Conservation (phyloP, 306 rosid species). For the Inga leiocalycina region DNA sequence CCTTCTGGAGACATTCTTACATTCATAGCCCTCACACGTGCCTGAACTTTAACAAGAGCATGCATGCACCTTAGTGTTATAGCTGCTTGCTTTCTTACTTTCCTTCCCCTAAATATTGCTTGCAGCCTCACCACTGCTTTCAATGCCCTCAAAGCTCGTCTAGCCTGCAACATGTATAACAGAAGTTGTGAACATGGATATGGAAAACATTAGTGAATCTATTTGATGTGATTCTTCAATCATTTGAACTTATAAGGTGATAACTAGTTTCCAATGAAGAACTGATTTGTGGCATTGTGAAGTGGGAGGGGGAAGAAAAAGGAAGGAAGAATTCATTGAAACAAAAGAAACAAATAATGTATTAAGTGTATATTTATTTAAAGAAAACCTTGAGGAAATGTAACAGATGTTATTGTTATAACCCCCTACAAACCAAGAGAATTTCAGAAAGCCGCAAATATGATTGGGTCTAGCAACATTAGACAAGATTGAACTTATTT, state of each 20-base stretch:
- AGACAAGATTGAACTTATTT: background rate
- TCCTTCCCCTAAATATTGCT: constrained; percentile 85
- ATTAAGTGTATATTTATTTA: background rate
- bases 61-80: constrained; percentile 93
- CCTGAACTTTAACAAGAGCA: constrained; percentile 88
- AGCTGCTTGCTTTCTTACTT: constrained; percentile 88
- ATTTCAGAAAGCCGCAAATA: background rate
- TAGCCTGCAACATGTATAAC: constrained; percentile 54
- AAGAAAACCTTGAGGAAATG: background rate
- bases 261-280: background rate
- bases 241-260: background rate
- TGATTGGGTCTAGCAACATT: background rate
- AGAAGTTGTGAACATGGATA: constrained; percentile 11
- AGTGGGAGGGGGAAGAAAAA: background rate
- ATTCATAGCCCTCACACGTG: constrained; percentile 59
- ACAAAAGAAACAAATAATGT: background rate
- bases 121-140: constrained; percentile 90
- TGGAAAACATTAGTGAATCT: background rate
- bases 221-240: background rate
- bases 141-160: constrained; percentile 80
- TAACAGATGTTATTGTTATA: background rate
- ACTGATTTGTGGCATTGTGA: background rate
- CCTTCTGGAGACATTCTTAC: constrained; percentile 45
- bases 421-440: background rate
- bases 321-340: background rate